Base-by-base conservation (phyloP, 1,284 basidiomycete species). In the Thecaphora thlaspeos region DNA sequence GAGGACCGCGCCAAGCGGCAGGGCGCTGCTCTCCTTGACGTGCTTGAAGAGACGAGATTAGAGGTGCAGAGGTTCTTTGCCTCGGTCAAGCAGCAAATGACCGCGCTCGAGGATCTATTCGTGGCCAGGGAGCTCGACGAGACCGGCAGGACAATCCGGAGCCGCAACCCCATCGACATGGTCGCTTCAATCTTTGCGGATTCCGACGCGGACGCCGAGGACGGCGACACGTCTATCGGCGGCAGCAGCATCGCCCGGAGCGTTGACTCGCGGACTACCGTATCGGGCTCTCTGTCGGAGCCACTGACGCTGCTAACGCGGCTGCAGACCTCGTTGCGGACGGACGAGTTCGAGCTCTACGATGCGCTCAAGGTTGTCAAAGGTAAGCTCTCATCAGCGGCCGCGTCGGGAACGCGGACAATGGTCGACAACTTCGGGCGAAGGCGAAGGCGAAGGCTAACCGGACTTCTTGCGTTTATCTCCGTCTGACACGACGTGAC, bases 1-100 rank as follows among this genome's bases (percentile, higher is more conserved):
- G 53, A 61, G 46, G 57, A 54, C 42, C 52, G 51, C 26, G 45
- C 34, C 4, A 43, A 53, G 42, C 48, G 43, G 1, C 58, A 61
- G 41, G 49, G 48, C 15, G 51, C 51, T 18, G 43, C 41, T 15
- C 53, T 57, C 34, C 52, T 49, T 51, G 44, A 54, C 22, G 21
- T 69, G 12, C 32, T 54, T 2, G 60, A 71, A 9, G 46, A 54
- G 30, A 65, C 68, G 18, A 49, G 70, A 11, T 51, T 73, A 41
- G 70, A 73, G 51, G 58, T 73, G n/a, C 68, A 71, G 49, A 43
- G 46, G 43, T 73, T 73, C 57, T 73, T 68, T 40, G 59, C 65
- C 5, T 61, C 55, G 28, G 49, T 71, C 56, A 72, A 72, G 43
- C 36, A 43, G 41, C 51, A 54, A 34, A 69, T 64, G 28, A 53